Base-by-base conservation (phyloP, 2,329 filamentous ascomycete genomes). In the Colletotrichum sp. region DNA sequence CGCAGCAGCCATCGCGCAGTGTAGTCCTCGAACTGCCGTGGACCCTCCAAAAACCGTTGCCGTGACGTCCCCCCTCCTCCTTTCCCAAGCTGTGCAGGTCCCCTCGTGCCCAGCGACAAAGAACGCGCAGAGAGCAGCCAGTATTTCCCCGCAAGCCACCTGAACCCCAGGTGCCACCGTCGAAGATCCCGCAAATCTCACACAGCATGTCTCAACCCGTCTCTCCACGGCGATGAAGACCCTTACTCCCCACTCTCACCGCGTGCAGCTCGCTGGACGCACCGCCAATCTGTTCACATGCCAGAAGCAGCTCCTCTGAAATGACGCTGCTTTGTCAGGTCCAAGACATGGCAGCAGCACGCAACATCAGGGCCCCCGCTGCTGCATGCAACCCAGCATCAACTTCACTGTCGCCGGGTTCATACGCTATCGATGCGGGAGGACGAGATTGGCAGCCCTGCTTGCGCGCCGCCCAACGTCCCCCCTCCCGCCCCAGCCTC, bases 391-490 rank as follows among this genome's bases (percentile, higher is more conserved):
- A 64, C 66, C 64, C 71, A 43, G 16, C 10, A 63, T 39, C 21
- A 43, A 61, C 43, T 48, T 48, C 43, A 34, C 1, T 13, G 5
- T 52, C 61, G 55, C 68, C 68, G 72, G 67, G 34, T 74, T 71
- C 67, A 57, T 69, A 60, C 68, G 57, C 64, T 64, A 68, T 72
- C 48, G 69, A 75, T 30, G 73, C 63, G 55, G 39, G 57, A 67
- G 63, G 57, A 64, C 69, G 52, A 28, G 64, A 59, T 65, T 75
- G 73, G 64, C 71, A 72, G n/a, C 43, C 13, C 30, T 32, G 59
- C 18, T 36, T 52, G 43, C 43, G 43, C 43, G 43, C 43, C 43
- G 43, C 30, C 59, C 59, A 36, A 63, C 59, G 59, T 63, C 59
- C 59, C 30, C 59, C 59, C 59, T 60, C 16, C 16, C 12, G 13